Base-by-base conservation (phyloP, 2,329 filamentous ascomycete genomes). In the Juglanconis juglandina region DNA sequence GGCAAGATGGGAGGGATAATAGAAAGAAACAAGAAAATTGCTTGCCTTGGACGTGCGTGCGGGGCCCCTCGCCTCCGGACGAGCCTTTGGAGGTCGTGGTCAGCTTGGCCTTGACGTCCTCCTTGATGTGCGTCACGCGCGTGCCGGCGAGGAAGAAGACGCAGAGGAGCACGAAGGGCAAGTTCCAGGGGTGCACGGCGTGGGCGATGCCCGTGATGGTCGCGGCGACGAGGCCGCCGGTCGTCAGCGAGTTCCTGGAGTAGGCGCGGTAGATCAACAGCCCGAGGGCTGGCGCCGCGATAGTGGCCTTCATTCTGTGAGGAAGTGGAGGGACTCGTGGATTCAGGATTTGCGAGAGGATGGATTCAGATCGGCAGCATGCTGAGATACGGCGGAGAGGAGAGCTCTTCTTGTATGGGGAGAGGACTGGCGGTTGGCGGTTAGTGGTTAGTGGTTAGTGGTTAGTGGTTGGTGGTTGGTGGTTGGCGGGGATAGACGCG, bases 101-200 rank as follows among this genome's bases (percentile, higher is more conserved):
- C 66, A 98, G 79, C 44, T 81, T 84, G 2, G 90, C 85, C 76
- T 99, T 99, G 69, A 92, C 79, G 65, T 91, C 83, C 71, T 97
- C 88, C 74, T 98, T 97, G 68, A 96, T 90, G 78, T 94, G 93
- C 0, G 94, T 97, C 1, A 88, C 92, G 55, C 87, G 80, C 1
- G 90, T 96, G 1, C 92, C 95, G 4, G 89, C 86, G 3, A 96
- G 77, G 75, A 96, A 98, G 78, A 98, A 98, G 41, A 92, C 84
- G 53, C 84, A 83, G 2, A 98, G 81, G 10, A 97, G 81, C 34
- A 84, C 84, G 76, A 97, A 96, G n/a, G 92, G 93, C n/a, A 93
- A 79, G 62, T 90, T 91, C 88, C 92, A 97, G 3, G 94, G 94
- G 74, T 98, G 93, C n/a, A 93, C 77, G 14, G 92, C 92, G 73